phyloP scores from a whole-genome alignment of 108 stramenopile species.

The Chaetoceros tenuissimus region DNA sequence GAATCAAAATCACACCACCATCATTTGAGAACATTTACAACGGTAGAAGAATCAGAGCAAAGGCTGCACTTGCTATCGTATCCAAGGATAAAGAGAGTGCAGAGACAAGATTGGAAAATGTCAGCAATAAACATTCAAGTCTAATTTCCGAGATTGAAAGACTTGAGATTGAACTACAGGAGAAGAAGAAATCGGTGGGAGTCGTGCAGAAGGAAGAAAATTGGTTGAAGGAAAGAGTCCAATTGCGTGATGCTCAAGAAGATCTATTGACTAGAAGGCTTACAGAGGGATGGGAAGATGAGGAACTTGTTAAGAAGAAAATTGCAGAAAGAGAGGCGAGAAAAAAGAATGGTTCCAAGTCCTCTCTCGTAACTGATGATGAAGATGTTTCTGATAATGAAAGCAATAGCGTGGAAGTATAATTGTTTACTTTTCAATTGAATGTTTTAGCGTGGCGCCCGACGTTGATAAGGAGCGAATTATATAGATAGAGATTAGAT shows the following conservation, averaged over 20 bases:
- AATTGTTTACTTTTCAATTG: no score
- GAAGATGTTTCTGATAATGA: no score
- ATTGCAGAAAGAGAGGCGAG: no score
- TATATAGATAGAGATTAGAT: no score
- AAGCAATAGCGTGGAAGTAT: no score
- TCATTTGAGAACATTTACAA: conserved; percentile 36
- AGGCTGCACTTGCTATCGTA: conserved; percentile 60
- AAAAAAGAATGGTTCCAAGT: no score
- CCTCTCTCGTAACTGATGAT: no score
- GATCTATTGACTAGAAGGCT: conserved; percentile 40
- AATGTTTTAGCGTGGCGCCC: no score
- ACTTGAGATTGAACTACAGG: conserved; percentile 45
- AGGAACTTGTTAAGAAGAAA: conserved; percentile 15
- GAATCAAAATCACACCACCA: conserved; percentile 70
- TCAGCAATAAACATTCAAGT: conserved; percentile 19
- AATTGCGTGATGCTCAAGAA: conserved; percentile 52
- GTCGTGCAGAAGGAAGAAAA: conserved; percentile 49
- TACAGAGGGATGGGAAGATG: conserved; percentile 72
- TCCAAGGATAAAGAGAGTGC: conserved; percentile 38
- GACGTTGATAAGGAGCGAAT: no score
- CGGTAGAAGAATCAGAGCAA: conserved; percentile 66
- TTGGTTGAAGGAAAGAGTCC: conserved; percentile 47
- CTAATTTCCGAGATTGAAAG: conserved; percentile 38
- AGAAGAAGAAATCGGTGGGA: conserved; percentile 44
- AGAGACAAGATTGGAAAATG: conserved; percentile 26